These are phyloP conservation scores for Sordariomycetes sp. DNA, from an alignment of 2,329 filamentous ascomycete species.

Conservation along the genomic window DNA sequence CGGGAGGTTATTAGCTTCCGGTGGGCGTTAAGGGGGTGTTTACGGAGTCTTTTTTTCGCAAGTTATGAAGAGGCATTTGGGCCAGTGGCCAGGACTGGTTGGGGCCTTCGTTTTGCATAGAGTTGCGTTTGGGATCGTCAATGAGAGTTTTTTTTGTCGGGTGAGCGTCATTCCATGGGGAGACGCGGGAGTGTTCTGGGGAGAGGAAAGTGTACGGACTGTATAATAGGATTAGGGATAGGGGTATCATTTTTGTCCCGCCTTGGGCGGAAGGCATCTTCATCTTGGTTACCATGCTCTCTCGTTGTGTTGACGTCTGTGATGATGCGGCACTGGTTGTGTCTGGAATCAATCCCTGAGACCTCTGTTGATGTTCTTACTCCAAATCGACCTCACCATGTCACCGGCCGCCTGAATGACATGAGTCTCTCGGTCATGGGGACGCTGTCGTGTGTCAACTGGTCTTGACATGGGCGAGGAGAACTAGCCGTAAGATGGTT, in stretches of 20 bases:
- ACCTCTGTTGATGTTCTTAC: too few species aligned
- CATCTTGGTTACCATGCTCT: background rate
- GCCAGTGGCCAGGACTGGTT: background rate
- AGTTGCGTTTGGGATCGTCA: background rate
- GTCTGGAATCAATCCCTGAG: too few species aligned
- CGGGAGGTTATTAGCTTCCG: background rate
- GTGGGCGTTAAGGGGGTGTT: background rate
- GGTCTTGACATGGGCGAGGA: too few species aligned
- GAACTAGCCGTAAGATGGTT: too few species aligned
- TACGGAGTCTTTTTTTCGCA: background rate
- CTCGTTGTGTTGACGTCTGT: background rate
- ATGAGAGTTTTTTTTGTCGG: background rate
- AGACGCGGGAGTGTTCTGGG: background rate
- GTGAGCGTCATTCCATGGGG: background rate
- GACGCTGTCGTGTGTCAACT: too few species aligned
- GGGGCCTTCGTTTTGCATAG: background rate
- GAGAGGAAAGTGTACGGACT: background rate
- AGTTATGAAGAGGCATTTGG: background rate
- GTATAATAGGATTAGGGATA: background rate
- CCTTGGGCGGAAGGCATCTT: background rate
- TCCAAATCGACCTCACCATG: too few species aligned
- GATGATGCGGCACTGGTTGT: too few species aligned
- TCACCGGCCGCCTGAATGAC: too few species aligned
- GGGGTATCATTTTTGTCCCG: background rate
- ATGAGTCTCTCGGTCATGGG: too few species aligned